A percentile compares a stretch with the other conserved stretches of the same genome.
phyloP scores from a whole-genome alignment of 768 basidiomycete genomes.

The Crucibulum laeve region DNA sequence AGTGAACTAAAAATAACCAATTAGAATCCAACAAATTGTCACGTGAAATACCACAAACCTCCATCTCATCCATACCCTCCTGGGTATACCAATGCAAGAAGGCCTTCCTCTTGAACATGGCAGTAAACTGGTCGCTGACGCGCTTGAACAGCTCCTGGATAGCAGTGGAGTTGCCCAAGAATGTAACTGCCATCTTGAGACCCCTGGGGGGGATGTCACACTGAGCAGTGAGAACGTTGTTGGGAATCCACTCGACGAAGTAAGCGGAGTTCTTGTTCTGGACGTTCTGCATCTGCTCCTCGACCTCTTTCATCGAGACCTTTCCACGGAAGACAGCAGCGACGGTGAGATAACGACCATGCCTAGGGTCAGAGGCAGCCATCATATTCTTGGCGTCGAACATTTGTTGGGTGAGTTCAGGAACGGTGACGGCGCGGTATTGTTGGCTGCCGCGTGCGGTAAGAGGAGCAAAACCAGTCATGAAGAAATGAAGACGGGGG shows the following conservation, averaged over 20 bases:
- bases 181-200: constrained; percentile 95
- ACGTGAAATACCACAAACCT: constrained; percentile 35
- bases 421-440: constrained; percentile 95
- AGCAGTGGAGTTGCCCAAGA: constrained; percentile 95
- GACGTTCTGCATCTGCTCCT: constrained; percentile 98
- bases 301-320: constrained; percentile 99
- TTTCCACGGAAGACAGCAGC: constrained; percentile 98
- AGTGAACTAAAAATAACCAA: constrained; percentile 58
- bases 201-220: constrained; percentile 97
- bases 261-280: constrained; percentile 97
- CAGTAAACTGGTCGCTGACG: constrained; percentile 96
- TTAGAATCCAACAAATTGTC: neutral
- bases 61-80: constrained; percentile 99
- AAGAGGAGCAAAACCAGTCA: constrained; percentile 93
- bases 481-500: constrained; percentile 99
- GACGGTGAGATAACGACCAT: constrained; percentile 97
- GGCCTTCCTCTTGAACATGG: constrained; percentile 99
- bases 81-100: constrained; percentile 99
- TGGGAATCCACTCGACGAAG: constrained; percentile 99
- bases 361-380: constrained; percentile 95
- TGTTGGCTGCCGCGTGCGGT: constrained; percentile 92
- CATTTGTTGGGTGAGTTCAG: constrained; percentile 98
- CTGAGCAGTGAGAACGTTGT: constrained; percentile 97
- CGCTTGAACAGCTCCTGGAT: constrained; percentile 99
- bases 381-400: constrained; percentile 99